phyloP scores from a whole-genome alignment of 306 rosid species.

The Chamaecrista fasciculata region DNA sequence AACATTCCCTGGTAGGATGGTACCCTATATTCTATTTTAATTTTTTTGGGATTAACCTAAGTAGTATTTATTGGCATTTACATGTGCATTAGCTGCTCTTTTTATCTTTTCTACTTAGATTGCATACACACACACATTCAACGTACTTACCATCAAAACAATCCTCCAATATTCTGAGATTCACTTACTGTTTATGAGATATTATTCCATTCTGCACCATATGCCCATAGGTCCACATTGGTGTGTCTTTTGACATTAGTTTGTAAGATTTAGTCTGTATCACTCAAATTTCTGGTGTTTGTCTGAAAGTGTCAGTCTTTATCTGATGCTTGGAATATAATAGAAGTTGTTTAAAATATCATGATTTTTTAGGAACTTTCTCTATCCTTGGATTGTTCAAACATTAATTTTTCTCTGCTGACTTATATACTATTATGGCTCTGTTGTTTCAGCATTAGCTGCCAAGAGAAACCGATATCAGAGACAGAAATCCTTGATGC shows the following conservation, averaged over 20 bases:
- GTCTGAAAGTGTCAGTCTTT: too few relatives aligned
- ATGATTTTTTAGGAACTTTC: neutral
- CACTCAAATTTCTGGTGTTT: neutral
- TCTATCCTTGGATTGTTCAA: neutral
- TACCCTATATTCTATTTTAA: neutral
- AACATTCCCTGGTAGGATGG: neutral
- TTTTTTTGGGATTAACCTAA: neutral
- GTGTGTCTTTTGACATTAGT: neutral
- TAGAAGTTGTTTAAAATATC: neutral
- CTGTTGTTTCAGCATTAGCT: conserved; percentile 63
- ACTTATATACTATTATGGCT: conserved; percentile 4
- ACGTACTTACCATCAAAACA: neutral
- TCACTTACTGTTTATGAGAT: neutral
- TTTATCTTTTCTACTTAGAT: neutral
- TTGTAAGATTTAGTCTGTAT: neutral
- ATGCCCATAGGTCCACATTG: neutral
- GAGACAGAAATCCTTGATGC: conserved; percentile 91
- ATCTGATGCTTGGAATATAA: neutral
- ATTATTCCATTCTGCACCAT: conserved; percentile 7
- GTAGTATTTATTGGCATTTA: neutral
- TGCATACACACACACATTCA: neutral
- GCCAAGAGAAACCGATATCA: conserved; percentile 88
- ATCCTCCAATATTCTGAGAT: neutral
- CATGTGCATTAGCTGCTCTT: conserved; percentile 20
- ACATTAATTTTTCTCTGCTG: conserved; percentile 11